Conservation (phyloP, 202 grass and related monocot species). For the Saccharum hybrid region DNA sequence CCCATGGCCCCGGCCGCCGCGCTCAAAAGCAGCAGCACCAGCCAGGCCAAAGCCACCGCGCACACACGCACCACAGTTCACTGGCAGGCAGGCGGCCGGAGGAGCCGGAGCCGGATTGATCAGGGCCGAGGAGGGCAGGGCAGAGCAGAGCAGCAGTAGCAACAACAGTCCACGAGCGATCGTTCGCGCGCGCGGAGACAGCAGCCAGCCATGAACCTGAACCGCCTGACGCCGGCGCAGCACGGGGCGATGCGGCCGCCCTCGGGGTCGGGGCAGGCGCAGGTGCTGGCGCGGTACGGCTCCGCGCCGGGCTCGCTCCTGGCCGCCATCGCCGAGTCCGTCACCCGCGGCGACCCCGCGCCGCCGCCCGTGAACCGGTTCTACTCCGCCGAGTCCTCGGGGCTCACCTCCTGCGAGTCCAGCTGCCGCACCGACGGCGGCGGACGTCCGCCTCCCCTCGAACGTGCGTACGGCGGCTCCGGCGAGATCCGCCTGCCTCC, state of each 20-base stretch:
- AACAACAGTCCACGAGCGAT: not conserved
- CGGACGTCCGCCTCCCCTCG: not conserved
- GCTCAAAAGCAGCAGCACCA: too few species aligned
- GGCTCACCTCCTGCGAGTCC: conserved; percentile 77
- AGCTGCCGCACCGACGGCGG: conserved; percentile 51
- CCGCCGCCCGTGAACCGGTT: conserved; percentile 50
- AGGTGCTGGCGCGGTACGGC: conserved; percentile 69
- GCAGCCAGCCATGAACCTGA: conserved; percentile 21
- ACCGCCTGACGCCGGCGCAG: conserved; percentile 48
- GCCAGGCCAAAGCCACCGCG: too few species aligned
- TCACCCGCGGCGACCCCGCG: too few species aligned
- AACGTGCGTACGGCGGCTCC: conserved; percentile 53
- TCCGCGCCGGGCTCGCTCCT: conserved; percentile 76
- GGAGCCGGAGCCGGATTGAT: not conserved
- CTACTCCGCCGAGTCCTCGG: conserved; percentile 69
- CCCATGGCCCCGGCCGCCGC: too few species aligned
- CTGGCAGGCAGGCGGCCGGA: too few species aligned
- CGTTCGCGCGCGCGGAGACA: not conserved
- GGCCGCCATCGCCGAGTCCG: conserved; percentile 62
- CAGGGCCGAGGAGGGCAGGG: not conserved
- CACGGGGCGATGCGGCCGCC: conserved; percentile 29
- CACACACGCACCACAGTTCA: too few species aligned
- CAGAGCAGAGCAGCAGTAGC: not conserved
- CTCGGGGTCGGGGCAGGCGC: not conserved
- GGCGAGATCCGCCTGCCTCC: conserved; percentile 56